phyloP scores from a whole-genome alignment of 176 grass and related monocot species.

The Triticum turgidum region DNA sequence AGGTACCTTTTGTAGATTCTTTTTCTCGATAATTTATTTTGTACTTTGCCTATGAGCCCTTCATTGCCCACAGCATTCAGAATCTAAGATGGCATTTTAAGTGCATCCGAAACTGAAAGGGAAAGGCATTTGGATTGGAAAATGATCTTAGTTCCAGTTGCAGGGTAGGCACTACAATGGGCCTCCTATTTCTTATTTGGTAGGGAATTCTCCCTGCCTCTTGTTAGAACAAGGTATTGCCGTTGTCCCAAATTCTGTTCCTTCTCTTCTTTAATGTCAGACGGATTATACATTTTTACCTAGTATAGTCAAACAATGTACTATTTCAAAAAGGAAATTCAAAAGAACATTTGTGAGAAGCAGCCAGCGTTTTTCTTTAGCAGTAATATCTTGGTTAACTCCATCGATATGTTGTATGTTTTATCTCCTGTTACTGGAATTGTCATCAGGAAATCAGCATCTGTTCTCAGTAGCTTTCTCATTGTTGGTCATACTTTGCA shows the following conservation, averaged over 20 bases:
- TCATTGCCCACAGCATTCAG: background rate
- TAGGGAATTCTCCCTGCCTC: background rate
- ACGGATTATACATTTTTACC: background rate
- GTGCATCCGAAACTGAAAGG: conserved; percentile 7
- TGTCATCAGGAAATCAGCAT: too few relatives aligned
- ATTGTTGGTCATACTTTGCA: background rate
- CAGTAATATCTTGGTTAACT: too few relatives aligned
- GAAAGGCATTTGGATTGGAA: background rate
- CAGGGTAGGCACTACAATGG: background rate
- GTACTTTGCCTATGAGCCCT: background rate
- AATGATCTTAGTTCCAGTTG: background rate
- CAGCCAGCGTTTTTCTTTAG: background rate
- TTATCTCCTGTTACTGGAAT: too few relatives aligned
- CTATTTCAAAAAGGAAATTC: background rate
- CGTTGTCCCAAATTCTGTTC: background rate
- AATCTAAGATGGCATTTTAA: conserved; percentile 10
- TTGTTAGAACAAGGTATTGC: background rate
- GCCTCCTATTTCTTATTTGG: conserved; percentile 13
- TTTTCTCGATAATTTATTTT: background rate
- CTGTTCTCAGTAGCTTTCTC: background rate
- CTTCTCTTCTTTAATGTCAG: background rate
- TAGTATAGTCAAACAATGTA: background rate
- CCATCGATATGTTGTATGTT: too few relatives aligned
- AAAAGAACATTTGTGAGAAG: background rate
- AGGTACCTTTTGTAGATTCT: background rate